phyloP scores from a whole-genome alignment of 116 monocot species.

The Phalaenopsis hybrid region DNA sequence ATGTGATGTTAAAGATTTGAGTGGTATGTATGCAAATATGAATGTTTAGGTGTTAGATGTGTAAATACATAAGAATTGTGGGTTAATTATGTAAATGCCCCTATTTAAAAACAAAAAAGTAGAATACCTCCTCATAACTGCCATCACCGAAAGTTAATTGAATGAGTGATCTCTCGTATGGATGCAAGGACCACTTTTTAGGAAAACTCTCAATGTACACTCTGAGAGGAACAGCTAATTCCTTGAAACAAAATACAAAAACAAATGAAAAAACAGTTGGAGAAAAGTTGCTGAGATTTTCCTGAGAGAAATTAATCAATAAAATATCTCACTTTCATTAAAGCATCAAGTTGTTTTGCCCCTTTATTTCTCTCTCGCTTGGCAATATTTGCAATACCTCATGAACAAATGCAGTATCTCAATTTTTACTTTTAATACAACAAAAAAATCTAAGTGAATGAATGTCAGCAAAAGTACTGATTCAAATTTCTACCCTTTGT shows the following conservation, averaged over 20 bases:
- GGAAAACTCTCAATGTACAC: conserved; percentile 74
- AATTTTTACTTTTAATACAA: neutral
- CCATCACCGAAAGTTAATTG: conserved; percentile 90
- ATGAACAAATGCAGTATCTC: conserved; percentile 1
- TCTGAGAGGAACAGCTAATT: conserved; percentile 84
- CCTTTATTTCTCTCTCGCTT: conserved; percentile 86
- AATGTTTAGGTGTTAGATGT: too few relatives aligned
- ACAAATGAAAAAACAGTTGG: neutral
- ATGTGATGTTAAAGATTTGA: too few relatives aligned
- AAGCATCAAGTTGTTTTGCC: conserved; percentile 93
- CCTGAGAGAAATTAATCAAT: neutral
- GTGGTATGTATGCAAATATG: too few relatives aligned
- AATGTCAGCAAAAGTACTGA: neutral
- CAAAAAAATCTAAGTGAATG: neutral
- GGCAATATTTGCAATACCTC: conserved; percentile 84
- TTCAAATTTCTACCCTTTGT: conserved; percentile 56
- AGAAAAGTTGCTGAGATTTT: neutral
- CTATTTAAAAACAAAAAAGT: neutral
- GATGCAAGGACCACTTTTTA: conserved; percentile 65
- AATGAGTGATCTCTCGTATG: conserved; percentile 90
- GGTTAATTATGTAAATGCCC: too few relatives aligned
- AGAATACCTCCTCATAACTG: conserved; percentile 64
- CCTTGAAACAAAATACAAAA: conserved; percentile 33
- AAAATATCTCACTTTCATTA: conserved; percentile 78
- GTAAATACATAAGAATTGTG: too few relatives aligned